A percentile compares a stretch with the other conserved stretches of the same genome.
Conservation (phyloP, 176 grass and related monocot genomes). For the Aegilops tauschii region DNA sequence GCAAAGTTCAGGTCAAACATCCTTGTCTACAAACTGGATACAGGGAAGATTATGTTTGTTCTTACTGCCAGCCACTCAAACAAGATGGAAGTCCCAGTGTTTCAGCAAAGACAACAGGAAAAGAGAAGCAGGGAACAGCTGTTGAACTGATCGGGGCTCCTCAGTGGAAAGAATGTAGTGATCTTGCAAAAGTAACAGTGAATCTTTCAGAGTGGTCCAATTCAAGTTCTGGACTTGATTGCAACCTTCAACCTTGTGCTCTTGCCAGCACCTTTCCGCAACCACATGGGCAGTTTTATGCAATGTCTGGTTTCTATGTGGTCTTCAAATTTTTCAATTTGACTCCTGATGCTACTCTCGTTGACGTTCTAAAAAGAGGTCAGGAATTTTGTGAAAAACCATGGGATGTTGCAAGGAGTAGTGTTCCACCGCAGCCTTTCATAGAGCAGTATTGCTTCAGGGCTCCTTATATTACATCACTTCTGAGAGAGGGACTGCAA, state of each 20-base stretch:
- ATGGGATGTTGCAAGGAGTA: constrained; percentile 85
- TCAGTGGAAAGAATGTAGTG: constrained; percentile 78
- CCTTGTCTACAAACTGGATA: constrained; percentile 90
- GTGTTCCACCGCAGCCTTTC: constrained; percentile 89
- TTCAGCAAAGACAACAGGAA: constrained; percentile 44
- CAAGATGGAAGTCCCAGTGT: constrained; percentile 63
- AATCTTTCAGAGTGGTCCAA: constrained; percentile 87
- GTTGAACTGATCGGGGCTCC: constrained; percentile 79
- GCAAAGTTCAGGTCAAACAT: constrained; percentile 80
- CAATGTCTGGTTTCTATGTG: constrained; percentile 95
- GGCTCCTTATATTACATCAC: constrained; percentile 79
- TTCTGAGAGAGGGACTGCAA: constrained; percentile 90
- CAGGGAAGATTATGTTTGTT: constrained; percentile 86
- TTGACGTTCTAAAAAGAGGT: constrained; percentile 76
- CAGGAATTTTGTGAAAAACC: constrained; percentile 81
- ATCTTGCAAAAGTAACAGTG: constrained; percentile 75
- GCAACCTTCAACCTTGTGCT: constrained; percentile 76
- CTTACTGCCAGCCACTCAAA: constrained; percentile 59
- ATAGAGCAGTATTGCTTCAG: constrained; percentile 97
- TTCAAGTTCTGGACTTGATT: constrained; percentile 65
- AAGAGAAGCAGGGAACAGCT: constrained; percentile 51
- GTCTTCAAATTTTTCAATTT: constrained; percentile 98
- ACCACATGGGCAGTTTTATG: constrained; percentile 84
- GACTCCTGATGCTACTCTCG: constrained; percentile 63
- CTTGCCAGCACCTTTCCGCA: constrained; percentile 53